A percentile compares a stretch with the other conserved stretches of the same genome.
These are phyloP conservation scores for Myxozyma geophila DNA, from an alignment of 805 yeast species.

Conservation along the genomic window DNA sequence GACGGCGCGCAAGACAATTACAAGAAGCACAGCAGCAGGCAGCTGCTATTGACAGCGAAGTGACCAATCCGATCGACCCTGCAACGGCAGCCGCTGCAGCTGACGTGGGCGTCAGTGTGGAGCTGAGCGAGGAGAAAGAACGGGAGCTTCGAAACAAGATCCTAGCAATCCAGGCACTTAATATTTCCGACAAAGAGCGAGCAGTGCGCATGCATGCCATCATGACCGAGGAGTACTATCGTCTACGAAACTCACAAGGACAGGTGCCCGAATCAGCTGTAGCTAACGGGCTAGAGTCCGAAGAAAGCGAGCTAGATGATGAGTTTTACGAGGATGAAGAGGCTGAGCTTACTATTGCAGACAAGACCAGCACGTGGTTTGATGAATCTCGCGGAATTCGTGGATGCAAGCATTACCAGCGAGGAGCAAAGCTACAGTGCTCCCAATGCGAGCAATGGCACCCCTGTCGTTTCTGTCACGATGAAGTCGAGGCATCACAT, in stretches of 20 bases:
- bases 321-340: slow-evolving; percentile 22
- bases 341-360: slow-evolving; percentile 17
- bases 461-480: slow-evolving; percentile 83
- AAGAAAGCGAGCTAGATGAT: slow-evolving; percentile 39
- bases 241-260: slow-evolving; percentile 33
- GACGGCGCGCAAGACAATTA: slow-evolving; percentile 11
- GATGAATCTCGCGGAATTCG: slow-evolving; percentile 46
- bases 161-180: slow-evolving; percentile 40
- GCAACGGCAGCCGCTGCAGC: slow-evolving; percentile 21
- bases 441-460: slow-evolving; percentile 74
- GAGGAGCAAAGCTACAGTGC: slow-evolving; percentile 85
- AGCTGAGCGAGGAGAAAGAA: slow-evolving; percentile 27
- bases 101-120: slow-evolving; percentile 13
- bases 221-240: slow-evolving; percentile 46
- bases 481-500: slow-evolving; percentile 56
- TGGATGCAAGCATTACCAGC: slow-evolving; percentile 84
- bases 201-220: slow-evolving; percentile 45
- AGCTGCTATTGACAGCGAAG: neutral
- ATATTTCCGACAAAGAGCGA: slow-evolving; percentile 44
- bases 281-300: slow-evolving; percentile 34
- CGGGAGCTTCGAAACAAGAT: slow-evolving; percentile 42
- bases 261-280: slow-evolving; percentile 37
- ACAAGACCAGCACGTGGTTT: slow-evolving; percentile 42
- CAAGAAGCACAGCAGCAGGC: neutral
- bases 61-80: neutral